Conservation (phyloP, 1,139 yeast species). For the Suhomyces maxii region DNA sequence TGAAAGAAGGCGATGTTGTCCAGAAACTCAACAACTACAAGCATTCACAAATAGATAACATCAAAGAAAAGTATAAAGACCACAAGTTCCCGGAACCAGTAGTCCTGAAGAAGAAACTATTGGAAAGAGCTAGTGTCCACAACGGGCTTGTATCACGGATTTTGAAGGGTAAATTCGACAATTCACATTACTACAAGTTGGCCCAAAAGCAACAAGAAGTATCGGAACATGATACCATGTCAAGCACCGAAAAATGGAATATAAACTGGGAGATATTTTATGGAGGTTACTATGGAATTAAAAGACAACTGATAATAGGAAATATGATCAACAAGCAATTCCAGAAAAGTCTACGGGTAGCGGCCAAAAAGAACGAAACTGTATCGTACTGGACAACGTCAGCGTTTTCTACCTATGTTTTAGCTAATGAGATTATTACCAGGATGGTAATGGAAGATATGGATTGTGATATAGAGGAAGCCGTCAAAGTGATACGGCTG, state of each 20-base stretch:
- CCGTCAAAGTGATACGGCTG: slow-evolving; percentile 44
- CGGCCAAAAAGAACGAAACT: slow-evolving; percentile 37
- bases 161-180: slow-evolving; percentile 37
- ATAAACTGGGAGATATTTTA: slow-evolving; percentile 48
- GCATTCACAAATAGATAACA: slow-evolving; percentile 15
- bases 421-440: slow-evolving; percentile 64
- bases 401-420: slow-evolving; percentile 56
- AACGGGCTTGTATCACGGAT: slow-evolving; percentile 40
- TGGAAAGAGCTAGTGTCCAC: slow-evolving; percentile 28
- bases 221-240: slow-evolving; percentile 46
- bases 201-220: slow-evolving; percentile 42
- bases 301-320: slow-evolving; percentile 55
- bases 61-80: slow-evolving; percentile 22
- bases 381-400: slow-evolving; percentile 61
- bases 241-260: slow-evolving; percentile 47
- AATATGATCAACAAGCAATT: slow-evolving; percentile 31
- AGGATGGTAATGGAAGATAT: slow-evolving; percentile 52
- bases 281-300: slow-evolving; percentile 65
- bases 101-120: slow-evolving; percentile 24
- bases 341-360: slow-evolving; percentile 25
- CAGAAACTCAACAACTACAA: slow-evolving; percentile 16
- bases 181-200: slow-evolving; percentile 49
- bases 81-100: slow-evolving; percentile 28
- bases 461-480: slow-evolving; percentile 34
- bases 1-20: slow-evolving; percentile 13